A percentile compares a stretch with the other conserved stretches of the same genome.
These are phyloP conservation scores for Tephrocybe sp. DNA, from an alignment of 768 basidiomycete species.

Conservation along the genomic window DNA sequence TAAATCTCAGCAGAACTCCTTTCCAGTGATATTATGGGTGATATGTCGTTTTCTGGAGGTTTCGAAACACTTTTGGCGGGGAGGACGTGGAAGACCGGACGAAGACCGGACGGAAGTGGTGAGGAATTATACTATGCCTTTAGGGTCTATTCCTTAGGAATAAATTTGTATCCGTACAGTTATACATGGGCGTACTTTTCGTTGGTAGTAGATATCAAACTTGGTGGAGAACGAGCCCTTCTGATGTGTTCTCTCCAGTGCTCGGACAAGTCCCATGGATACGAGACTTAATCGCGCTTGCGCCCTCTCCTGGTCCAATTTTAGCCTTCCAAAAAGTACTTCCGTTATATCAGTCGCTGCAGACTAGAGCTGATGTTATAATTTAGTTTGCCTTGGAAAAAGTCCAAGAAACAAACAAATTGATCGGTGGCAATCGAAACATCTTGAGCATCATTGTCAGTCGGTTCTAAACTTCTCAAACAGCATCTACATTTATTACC, in stretches of 20 bases:
- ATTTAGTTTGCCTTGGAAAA: slow-evolving; percentile 16
- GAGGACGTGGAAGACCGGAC: slow-evolving; percentile 23
- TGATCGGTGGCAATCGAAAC: slow-evolving; percentile 5
- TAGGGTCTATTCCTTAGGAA: neutral
- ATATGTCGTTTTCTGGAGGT: slow-evolving; percentile 25
- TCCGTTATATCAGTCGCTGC: too few relatives aligned
- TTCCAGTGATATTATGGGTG: slow-evolving; percentile 23
- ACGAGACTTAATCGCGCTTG: slow-evolving; percentile 14
- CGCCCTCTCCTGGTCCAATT: slow-evolving; percentile 19
- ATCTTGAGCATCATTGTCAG: slow-evolving; percentile 23
- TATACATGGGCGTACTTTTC: slow-evolving; percentile 19
- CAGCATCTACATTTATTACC: neutral
- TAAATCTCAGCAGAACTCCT: neutral
- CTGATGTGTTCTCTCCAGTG: slow-evolving; percentile 7
- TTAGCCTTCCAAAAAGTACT: slow-evolving; percentile 16
- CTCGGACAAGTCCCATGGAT: slow-evolving; percentile 24
- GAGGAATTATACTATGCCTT: too few relatives aligned
- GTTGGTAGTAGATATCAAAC: slow-evolving; percentile 12
- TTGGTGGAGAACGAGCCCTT: neutral
- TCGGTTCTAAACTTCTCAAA: neutral
- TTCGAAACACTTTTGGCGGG: slow-evolving; percentile 22
- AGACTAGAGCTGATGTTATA: too few relatives aligned
- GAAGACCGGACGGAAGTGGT: too few relatives aligned
- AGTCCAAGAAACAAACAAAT: slow-evolving; percentile 13
- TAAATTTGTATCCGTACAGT: slow-evolving; percentile 3